Evolutionary conservation across 768 basidiomycete species (phyloP).

Genomic region (Boletellus emodensis): DNA sequence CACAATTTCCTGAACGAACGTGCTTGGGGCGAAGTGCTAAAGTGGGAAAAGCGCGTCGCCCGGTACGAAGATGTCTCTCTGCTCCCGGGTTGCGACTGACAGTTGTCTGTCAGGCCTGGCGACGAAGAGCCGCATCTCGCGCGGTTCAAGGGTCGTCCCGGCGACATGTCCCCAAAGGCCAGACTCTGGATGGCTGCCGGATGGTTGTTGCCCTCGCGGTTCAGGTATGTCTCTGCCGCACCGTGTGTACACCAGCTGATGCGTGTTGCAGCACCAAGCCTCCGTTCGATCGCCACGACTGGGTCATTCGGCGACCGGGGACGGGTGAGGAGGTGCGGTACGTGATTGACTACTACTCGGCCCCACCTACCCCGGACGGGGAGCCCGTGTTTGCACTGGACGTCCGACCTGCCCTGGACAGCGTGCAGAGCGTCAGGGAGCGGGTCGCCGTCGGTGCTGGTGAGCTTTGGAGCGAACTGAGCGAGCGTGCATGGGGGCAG

Average conservation of each 20-base stretch:
- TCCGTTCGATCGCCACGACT: conserved; percentile 98
- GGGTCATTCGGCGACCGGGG: conserved; percentile 80
- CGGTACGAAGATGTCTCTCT: conserved; percentile 13
- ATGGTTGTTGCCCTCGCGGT: conserved; percentile 82
- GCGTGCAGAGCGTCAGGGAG: conserved; percentile 67
- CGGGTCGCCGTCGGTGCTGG: conserved; percentile 67
- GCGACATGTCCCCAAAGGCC: conserved; percentile 93
- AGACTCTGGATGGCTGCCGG: conserved; percentile 82
- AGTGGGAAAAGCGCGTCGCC: conserved; percentile 75
- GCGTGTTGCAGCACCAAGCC: conserved; percentile 63
- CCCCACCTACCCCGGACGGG: conserved; percentile 83
- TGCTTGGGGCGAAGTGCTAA: conserved; percentile 92
- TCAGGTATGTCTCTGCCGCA: conserved; percentile 60
- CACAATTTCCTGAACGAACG: conserved; percentile 98
- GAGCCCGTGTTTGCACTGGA: conserved; percentile 94
- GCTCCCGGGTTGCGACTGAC: conserved; percentile 2
- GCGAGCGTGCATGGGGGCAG: conserved; percentile 28
- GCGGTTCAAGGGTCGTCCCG: conserved; percentile 84
- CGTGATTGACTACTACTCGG: conserved; percentile 98
- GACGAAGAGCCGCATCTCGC: conserved; percentile 70
- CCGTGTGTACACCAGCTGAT: background rate
- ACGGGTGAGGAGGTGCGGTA: conserved; percentile 86
- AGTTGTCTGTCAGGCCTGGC: conserved; percentile 35
- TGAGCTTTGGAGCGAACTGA: conserved; percentile 55
- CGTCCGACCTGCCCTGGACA: conserved; percentile 92